A percentile compares a stretch with the other conserved stretches of the same genome.
Conservation (phyloP, 2,329 filamentous ascomycete species). For the Colletotrichum camelliae region DNA sequence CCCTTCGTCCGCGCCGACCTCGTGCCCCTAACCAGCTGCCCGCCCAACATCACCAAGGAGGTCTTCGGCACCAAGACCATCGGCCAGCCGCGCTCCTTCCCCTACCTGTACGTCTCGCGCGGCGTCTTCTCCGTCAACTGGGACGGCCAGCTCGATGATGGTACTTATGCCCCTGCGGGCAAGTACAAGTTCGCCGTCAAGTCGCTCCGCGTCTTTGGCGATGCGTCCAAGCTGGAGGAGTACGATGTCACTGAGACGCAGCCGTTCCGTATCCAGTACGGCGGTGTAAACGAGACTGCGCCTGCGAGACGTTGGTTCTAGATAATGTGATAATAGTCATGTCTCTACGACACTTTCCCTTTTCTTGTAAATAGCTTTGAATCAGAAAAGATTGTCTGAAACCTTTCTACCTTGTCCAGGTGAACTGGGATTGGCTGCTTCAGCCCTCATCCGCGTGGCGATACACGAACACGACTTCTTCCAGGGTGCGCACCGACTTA, state of each 20-base stretch:
- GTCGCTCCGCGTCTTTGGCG: slow-evolving; percentile 57
- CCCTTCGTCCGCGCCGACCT: slow-evolving; percentile 48
- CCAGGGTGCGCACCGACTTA: too few species aligned
- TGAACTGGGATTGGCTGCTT: too few species aligned
- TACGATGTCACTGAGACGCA: slow-evolving; percentile 51
- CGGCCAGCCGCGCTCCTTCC: slow-evolving; percentile 49
- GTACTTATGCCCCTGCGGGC: slow-evolving; percentile 52
- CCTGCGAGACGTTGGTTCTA: background rate
- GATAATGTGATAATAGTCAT: background rate
- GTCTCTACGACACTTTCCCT: background rate
- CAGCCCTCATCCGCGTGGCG: too few species aligned
- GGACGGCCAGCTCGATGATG: slow-evolving; percentile 52
- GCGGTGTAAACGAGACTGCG: slow-evolving; percentile 6
- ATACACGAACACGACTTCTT: too few species aligned
- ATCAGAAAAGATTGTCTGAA: background rate
- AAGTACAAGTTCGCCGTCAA: slow-evolving; percentile 54
- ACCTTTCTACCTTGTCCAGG: too few species aligned
- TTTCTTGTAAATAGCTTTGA: slow-evolving; percentile 1
- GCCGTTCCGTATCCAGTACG: slow-evolving; percentile 51
- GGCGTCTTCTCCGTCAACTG: slow-evolving; percentile 37
- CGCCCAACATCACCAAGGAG: slow-evolving; percentile 33
- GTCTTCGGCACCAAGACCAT: slow-evolving; percentile 44
- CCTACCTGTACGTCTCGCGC: slow-evolving; percentile 36
- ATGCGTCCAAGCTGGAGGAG: slow-evolving; percentile 46
- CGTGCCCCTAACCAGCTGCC: slow-evolving; percentile 40